These are phyloP conservation scores for Cordia subcordata DNA, from an alignment of 257 asterid species.

Conservation along the genomic window DNA sequence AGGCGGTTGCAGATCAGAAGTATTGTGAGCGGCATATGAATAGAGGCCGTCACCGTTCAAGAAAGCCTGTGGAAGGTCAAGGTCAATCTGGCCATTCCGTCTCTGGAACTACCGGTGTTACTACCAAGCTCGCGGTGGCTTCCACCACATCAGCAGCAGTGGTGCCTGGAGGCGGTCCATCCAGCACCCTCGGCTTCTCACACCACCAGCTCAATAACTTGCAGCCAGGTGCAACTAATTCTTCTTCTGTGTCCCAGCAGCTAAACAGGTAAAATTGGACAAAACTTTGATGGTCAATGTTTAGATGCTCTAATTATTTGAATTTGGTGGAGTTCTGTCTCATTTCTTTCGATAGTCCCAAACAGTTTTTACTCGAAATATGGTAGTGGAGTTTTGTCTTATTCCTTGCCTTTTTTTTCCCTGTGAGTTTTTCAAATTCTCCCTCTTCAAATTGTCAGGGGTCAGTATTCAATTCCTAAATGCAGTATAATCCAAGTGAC, in stretches of 20 bases:
- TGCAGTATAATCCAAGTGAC: constrained; percentile 50
- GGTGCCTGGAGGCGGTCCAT: constrained; percentile 30
- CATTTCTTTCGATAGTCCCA: too few relatives aligned
- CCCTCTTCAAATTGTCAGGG: too few relatives aligned
- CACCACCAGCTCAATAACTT: constrained; percentile 29
- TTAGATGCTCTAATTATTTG: neutral
- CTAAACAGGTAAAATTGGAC: constrained; percentile 33
- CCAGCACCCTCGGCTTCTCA: constrained; percentile 34
- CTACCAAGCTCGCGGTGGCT: constrained; percentile 28
- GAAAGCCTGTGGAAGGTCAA: constrained; percentile 99
- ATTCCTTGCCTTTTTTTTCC: too few relatives aligned
- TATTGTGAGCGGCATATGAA: constrained; percentile 98
- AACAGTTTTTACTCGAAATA: too few relatives aligned
- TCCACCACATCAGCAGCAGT: constrained; percentile 33
- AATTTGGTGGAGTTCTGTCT: too few relatives aligned
- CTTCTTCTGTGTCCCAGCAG: constrained; percentile 28
- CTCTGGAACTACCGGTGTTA: constrained; percentile 23
- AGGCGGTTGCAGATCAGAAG: constrained; percentile 83
- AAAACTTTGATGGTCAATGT: neutral
- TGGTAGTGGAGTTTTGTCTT: too few relatives aligned
- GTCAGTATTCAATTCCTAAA: too few relatives aligned
- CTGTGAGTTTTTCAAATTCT: too few relatives aligned
- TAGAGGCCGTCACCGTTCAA: constrained; percentile 99
- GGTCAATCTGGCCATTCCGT: constrained; percentile 48
- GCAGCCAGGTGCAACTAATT: constrained; percentile 23